Evolutionary conservation across 1,284 basidiomycete species (phyloP).

Genomic region (Ganoderma sinense): DNA sequence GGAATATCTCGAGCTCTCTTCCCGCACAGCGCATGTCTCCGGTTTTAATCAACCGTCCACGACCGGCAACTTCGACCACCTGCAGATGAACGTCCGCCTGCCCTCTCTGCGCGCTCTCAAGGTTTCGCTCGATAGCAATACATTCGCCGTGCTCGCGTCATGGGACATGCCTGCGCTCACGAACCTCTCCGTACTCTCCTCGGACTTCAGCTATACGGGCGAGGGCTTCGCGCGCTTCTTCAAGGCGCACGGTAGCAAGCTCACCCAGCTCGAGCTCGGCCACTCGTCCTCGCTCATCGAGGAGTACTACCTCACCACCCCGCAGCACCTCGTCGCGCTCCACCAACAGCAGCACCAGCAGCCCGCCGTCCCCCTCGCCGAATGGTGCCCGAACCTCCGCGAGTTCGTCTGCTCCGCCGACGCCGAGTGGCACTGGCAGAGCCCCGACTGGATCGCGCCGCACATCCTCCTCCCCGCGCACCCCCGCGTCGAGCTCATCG

Average conservation of each 20-base stretch:
- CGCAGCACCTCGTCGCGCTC: slow-evolving; percentile 42
- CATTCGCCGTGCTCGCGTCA: slow-evolving; percentile 66
- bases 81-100: slow-evolving; percentile 45
- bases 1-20: slow-evolving; percentile 66
- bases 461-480: slow-evolving; percentile 74
- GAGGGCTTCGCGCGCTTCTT: slow-evolving; percentile 72
- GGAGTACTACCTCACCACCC: slow-evolving; percentile 64
- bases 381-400: slow-evolving; percentile 69
- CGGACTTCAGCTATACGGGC: slow-evolving; percentile 71
- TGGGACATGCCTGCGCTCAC: slow-evolving; percentile 66
- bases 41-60: slow-evolving; percentile 34
- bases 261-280: slow-evolving; percentile 73
- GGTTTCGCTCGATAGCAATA: slow-evolving; percentile 72
- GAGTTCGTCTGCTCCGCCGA: slow-evolving; percentile 78
- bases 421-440: slow-evolving; percentile 81
- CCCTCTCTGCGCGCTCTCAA: slow-evolving; percentile 71
- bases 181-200: slow-evolving; percentile 70
- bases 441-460: slow-evolving; percentile 81
- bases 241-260: slow-evolving; percentile 63
- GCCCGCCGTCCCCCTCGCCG: slow-evolving; percentile 55
- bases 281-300: slow-evolving; percentile 71
- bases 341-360: slow-evolving; percentile 34
- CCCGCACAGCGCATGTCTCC: slow-evolving; percentile 42
- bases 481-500: slow-evolving; percentile 67
- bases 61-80: slow-evolving; percentile 34